Evolutionary conservation across 2,329 filamentous ascomycete species (phyloP).

Genomic region (Fusarium sp.): DNA sequence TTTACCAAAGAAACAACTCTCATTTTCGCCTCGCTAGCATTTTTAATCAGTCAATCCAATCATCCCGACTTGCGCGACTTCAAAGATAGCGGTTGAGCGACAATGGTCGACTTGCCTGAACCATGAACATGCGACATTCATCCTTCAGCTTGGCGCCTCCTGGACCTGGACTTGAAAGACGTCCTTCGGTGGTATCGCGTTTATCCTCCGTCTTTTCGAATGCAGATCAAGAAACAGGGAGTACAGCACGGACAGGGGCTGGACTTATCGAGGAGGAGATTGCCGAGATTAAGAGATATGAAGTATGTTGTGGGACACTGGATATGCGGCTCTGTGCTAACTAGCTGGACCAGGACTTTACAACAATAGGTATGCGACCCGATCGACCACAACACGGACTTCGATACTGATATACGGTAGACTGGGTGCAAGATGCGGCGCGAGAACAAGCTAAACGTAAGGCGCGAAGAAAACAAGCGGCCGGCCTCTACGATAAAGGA

Average conservation of each 20-base stretch:
- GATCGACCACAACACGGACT: neutral
- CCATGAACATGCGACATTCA: constrained; percentile 61
- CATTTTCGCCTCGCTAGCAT: neutral
- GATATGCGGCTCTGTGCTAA: constrained; percentile 23
- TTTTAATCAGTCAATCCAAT: neutral
- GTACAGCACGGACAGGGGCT: constrained; percentile 62
- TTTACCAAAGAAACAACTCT: neutral
- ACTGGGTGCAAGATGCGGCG: constrained; percentile 98
- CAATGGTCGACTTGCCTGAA: constrained; percentile 50
- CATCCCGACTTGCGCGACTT: neutral
- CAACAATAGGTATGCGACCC: constrained; percentile 75
- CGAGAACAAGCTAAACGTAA: constrained; percentile 86
- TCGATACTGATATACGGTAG: constrained; percentile 54
- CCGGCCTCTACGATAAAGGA: constrained; percentile 75
- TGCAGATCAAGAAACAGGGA: constrained; percentile 65
- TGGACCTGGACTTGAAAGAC: constrained; percentile 53
- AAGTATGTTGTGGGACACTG: constrained; percentile 57
- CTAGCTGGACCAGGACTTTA: constrained; percentile 74
- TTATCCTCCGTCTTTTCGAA: constrained; percentile 73
- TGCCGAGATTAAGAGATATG: constrained; percentile 96
- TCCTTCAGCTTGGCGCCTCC: constrained; percentile 54
- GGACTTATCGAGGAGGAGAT: constrained; percentile 91
- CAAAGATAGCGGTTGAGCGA: constrained; percentile 33
- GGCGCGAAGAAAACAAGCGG: constrained; percentile 74
- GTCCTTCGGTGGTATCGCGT: constrained; percentile 69